Evolutionary conservation across 2,329 filamentous ascomycete genomes (phyloP).

Genomic region (Cladosporium sp.): DNA sequence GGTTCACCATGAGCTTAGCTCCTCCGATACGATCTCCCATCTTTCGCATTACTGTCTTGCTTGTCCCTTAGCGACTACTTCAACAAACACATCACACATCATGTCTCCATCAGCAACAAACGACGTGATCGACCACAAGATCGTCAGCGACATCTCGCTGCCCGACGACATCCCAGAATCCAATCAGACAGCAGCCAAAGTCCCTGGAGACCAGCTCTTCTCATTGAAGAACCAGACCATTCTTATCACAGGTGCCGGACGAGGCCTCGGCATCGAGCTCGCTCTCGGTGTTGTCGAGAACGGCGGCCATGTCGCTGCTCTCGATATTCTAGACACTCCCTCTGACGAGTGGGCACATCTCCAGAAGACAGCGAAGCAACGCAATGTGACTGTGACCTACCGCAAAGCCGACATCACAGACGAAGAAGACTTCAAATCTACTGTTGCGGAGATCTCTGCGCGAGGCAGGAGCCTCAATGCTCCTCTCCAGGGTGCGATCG

Average conservation of each 20-base stretch:
- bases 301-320: conserved; percentile 34
- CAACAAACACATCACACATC: background rate
- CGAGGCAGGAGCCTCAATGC: conserved; percentile 14
- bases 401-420: conserved; percentile 22
- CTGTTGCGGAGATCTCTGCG: conserved; percentile 16
- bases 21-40: background rate
- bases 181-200: conserved; percentile 28
- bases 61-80: background rate
- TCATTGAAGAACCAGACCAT: conserved; percentile 30
- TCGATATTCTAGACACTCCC: conserved; percentile 24
- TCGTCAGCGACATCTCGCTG: conserved; percentile 31
- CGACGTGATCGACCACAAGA: conserved; percentile 8
- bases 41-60: background rate
- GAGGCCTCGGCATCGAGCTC: conserved; percentile 36
- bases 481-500: conserved; percentile 41
- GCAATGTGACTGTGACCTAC: conserved; percentile 16
- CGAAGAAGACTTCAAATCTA: conserved; percentile 17
- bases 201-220: conserved; percentile 29
- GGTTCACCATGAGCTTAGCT: background rate
- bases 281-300: conserved; percentile 36
- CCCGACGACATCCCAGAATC: conserved; percentile 31
- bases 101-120: conserved; percentile 31
- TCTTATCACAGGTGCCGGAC: conserved; percentile 36
- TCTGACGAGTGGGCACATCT: conserved; percentile 17
- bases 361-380: conserved; percentile 57